Base-by-base conservation (phyloP, 78 protist species). In the Speleostelium caveatum region DNA sequence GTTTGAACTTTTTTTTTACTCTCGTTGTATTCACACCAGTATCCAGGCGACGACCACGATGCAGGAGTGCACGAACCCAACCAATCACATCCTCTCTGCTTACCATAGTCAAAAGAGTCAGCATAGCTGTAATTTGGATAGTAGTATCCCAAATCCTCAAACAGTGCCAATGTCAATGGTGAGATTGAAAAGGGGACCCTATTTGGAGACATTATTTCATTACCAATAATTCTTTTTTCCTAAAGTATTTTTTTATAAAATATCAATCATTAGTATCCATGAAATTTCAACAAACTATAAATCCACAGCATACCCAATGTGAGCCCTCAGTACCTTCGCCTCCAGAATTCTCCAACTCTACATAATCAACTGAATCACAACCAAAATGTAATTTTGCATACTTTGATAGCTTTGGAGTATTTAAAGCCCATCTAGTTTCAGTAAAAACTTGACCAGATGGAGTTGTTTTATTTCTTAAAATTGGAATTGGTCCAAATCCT, bases 141-240 rank as follows among this genome's bases (percentile, higher is more conserved):
- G 24, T 87, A 87, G 32, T n/a, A n/a, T n/a, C n/a, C n/a, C n/a
- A n/a, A n/a, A n/a, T n/a, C n/a, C n/a, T n/a, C n/a, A n/a, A n/a
- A 65, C 93, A 0, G 45, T 56, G 21, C 73, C 56, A 8, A 87
- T 33, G 0, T 75, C 59, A 24, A 87, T 19, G 0, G 93, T 87
- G 21, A 87, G 68, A 12, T 53, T 61, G 26, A 86, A 74, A 7
- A 87, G 35, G 0, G 65, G 28, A 21, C 86, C 78, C 17, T 73
- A 21, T 21, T 56, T 22, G 2, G 77, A 58, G 87, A 58, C 94
- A 94, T 94, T 21, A 55, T 49, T 39, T 94, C 96, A 35, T 89
- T 55, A 5, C 22, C 69, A 41, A 86, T 30, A n/a, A 66, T 61
- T 35, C 91, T 22, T 33, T 68, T 24, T 55, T 88, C 93, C n/a